Evolutionary conservation across 208 protist genomes (phyloP).

Genomic region (Dictyostelium gargantuum): DNA sequence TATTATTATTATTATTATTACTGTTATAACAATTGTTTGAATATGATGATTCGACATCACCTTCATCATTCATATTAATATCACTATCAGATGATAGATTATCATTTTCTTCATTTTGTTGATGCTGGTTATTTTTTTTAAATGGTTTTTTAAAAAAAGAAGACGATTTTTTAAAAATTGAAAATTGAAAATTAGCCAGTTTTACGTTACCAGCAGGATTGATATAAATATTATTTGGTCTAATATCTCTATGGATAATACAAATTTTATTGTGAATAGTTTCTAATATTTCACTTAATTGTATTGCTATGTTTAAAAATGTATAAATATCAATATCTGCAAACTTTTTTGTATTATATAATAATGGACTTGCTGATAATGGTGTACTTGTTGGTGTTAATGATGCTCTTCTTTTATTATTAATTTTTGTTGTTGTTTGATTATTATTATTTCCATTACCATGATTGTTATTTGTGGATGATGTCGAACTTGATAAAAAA

Average conservation of each 20-base stretch:
- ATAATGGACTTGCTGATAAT: slow-evolving; percentile 12
- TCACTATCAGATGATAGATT: background rate
- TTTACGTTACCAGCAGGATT: background rate
- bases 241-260: slow-evolving; percentile 44
- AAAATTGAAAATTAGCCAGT: slow-evolving; percentile 50
- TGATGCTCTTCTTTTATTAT: background rate
- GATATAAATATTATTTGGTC: slow-evolving; percentile 35
- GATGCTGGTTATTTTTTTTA: background rate
- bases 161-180: slow-evolving; percentile 4
- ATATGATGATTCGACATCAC: too few species aligned
- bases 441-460: background rate
- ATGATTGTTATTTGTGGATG: background rate
- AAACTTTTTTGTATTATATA: background rate
- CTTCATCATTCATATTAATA: background rate
- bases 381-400: slow-evolving; percentile 10
- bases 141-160: background rate
- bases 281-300: background rate
- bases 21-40: too few species aligned
- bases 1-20: background rate
- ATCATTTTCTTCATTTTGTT: background rate
- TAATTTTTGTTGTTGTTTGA: background rate
- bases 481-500: background rate
- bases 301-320: slow-evolving; percentile 28
- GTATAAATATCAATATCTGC: slow-evolving; percentile 32
- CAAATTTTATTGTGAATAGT: slow-evolving; percentile 18